Base-by-base conservation (phyloP, 495 filamentous ascomycete species). In the Lepidopterella palustris region DNA sequence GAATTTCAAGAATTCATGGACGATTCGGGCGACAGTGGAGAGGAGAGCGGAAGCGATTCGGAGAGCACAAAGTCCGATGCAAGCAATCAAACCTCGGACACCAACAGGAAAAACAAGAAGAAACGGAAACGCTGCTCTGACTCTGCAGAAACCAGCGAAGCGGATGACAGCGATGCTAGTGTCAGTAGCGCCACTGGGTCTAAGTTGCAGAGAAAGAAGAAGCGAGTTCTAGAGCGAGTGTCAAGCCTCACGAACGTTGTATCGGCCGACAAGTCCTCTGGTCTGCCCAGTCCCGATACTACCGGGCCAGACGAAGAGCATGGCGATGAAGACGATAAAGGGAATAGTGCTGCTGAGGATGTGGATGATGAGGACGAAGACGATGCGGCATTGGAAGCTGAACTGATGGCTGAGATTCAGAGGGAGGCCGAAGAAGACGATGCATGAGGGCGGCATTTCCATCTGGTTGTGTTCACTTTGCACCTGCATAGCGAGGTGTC, bases 1-100 rank as follows among this genome's bases (percentile, higher is more conserved):
- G 90, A 95, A 67, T 72, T 93, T 4, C 79, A 83, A 42, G 89
- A 91, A 18, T 95, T 93, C 63, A 74, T 93, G 59, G 40, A 63
- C 42, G 64, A 67, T 32, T 54, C 86, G 80, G 76, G 76, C 6
- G 69, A 70, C n/a, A 64, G 63, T 24, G 71, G 71, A 0, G 71
- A 68, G 13, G 69, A 66, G 23, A 72, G 57, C 2, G 72, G 74
- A n/a, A 68, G 60, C 5, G 73, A 72, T 0, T 67, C 64, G 0
- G 66, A 68, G 20, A 68, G 66, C 23, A 59, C 57, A 15, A 64
- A 59, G 4, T 65, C 58, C 1, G 64, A 60, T 15, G 40, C 29
- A 20, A 65, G 64, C 48, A 18, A n/a, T 20, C 18, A 48, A 47
- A 48, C 55, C 20, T 26, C 11, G 20, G 10, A 48, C 9, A 54